Percentiles rank a stretch among this genome's conserved stretches.
These are phyloP conservation scores for Crucibulum laeve DNA, from an alignment of 768 basidiomycete species.

Conservation along the genomic window DNA sequence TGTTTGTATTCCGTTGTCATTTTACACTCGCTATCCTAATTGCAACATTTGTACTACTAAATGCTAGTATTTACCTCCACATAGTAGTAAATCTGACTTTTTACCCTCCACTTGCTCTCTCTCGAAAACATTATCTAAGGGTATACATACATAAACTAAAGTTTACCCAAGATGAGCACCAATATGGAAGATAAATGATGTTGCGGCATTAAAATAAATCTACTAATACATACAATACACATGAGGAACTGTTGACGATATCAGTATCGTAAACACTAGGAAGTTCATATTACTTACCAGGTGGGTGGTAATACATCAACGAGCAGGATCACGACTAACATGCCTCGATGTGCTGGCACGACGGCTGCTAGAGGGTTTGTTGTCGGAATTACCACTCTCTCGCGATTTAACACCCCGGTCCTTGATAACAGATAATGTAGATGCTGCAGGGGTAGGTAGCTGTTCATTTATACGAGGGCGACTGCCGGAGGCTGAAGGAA, in stretches of 20 bases:
- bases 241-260: too few species aligned
- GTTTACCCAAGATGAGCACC: too few species aligned
- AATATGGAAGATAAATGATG: too few species aligned
- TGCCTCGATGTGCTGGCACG: constrained; percentile 18
- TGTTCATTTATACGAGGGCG: constrained; percentile 7
- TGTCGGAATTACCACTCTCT: constrained; percentile 6
- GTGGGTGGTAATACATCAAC: constrained; percentile 16
- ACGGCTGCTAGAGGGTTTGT: too few species aligned
- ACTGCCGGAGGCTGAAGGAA: constrained; percentile 9
- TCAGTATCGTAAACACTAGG: neutral
- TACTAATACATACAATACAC: too few species aligned
- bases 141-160: too few species aligned
- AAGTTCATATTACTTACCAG: constrained; percentile 2
- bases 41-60: constrained; percentile 18
- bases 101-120: constrained; percentile 9
- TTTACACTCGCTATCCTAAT: constrained; percentile 21
- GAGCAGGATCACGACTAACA: constrained; percentile 25
- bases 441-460: neutral
- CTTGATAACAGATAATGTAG: neutral
- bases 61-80: constrained; percentile 1
- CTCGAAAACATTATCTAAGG: neutral
- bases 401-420: neutral
- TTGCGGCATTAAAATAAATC: too few species aligned
- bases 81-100: constrained; percentile 11
- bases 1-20: constrained; percentile 8